Evolutionary conservation across 306 rosid genomes (phyloP), one percentile per base, ranked within the genome.

Genomic region (Amphicarpaea edgeworthii): DNA sequence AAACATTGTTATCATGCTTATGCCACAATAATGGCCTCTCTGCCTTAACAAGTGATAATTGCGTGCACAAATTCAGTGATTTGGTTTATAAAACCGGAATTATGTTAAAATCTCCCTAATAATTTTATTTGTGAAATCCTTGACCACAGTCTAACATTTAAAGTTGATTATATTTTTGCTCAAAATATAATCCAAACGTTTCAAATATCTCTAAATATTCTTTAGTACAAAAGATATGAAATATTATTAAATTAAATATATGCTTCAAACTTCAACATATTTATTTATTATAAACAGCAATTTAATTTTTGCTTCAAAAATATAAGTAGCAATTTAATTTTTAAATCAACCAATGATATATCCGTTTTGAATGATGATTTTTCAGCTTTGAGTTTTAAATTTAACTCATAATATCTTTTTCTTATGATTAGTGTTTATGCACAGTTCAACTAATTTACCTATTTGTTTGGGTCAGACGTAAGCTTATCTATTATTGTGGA

Each of bases 1-100:
- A 55, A 21, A 77, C 30, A 75, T 65, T 19, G 47, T 15, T n/a
- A 38, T 47, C 66, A 46, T 54, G 37, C 6, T 55, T 55, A 21
- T 12, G 2, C 16, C 62, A 23, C 7, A 40, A 37, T 65, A 34
- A 49, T 24, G 9, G n/a, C 61, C 24, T 53, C 10, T 28, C 6
- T 12, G 2, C 26, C 9, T 16, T 30, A 57, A 23, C 16, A 14
- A 57, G 7, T 57, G 7, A 38, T 54, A 10, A 32, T 50, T 68
- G 73, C 47, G 28, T 69, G 3, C 10, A 20, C 37, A 21, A 54
- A 19, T 17, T 50, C 57, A 50, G 8, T 46, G 53, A 46, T n/a
- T 15, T 46, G 53, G 19, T 4, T 5, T 46, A 46, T 46, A 46
- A 15, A 12, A 17, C 7, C 7, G 1, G 17, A 65, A 64, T 50